Percentiles rank a stretch among this genome's conserved stretches.
These are phyloP conservation scores for Diutina scorzettiae DNA, from an alignment of 1,139 yeast species.

Conservation along the genomic window DNA sequence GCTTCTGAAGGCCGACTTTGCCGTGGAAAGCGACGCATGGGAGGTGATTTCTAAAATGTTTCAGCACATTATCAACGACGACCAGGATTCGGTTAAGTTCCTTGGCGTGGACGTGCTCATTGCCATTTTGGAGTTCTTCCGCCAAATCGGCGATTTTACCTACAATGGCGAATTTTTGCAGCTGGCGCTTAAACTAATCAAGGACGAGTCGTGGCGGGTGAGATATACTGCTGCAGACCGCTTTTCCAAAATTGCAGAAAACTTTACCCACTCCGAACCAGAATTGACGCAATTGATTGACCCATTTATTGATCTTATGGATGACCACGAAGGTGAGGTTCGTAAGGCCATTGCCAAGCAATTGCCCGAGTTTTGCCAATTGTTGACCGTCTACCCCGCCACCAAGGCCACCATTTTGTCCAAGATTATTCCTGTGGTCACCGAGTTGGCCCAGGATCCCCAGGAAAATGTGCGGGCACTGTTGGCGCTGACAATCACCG, in stretches of 20 bases:
- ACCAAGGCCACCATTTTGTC: slow-evolving; percentile 41
- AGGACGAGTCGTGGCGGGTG: slow-evolving; percentile 96
- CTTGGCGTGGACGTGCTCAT: slow-evolving; percentile 80
- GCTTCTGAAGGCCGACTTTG: slow-evolving; percentile 12
- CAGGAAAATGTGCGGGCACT: slow-evolving; percentile 92
- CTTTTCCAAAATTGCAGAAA: slow-evolving; percentile 61
- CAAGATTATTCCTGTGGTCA: slow-evolving; percentile 75
- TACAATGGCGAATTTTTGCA: slow-evolving; percentile 52
- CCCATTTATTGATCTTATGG: slow-evolving; percentile 66
- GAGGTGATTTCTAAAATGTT: slow-evolving; percentile 73
- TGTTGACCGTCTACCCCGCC: slow-evolving; percentile 20
- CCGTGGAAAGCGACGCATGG: slow-evolving; percentile 44
- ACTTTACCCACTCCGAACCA: slow-evolving; percentile 43
- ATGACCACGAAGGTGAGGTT: slow-evolving; percentile 93
- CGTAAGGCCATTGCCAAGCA: slow-evolving; percentile 91
- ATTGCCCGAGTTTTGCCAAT: slow-evolving; percentile 64
- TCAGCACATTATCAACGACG: slow-evolving; percentile 67
- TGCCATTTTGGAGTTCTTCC: slow-evolving; percentile 54
- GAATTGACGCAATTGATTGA: slow-evolving; percentile 48
- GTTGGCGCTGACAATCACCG: slow-evolving; percentile 78
- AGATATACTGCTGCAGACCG: slow-evolving; percentile 95
- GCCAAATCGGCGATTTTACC: slow-evolving; percentile 39
- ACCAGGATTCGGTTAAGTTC: slow-evolving; percentile 91
- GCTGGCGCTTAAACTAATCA: slow-evolving; percentile 51
- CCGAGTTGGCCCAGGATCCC: slow-evolving; percentile 77